A percentile compares a stretch with the other conserved stretches of the same genome.
These are phyloP conservation scores for Thelonectria blattea DNA, from an alignment of 2,329 filamentous ascomycete species.

Conservation along the genomic window DNA sequence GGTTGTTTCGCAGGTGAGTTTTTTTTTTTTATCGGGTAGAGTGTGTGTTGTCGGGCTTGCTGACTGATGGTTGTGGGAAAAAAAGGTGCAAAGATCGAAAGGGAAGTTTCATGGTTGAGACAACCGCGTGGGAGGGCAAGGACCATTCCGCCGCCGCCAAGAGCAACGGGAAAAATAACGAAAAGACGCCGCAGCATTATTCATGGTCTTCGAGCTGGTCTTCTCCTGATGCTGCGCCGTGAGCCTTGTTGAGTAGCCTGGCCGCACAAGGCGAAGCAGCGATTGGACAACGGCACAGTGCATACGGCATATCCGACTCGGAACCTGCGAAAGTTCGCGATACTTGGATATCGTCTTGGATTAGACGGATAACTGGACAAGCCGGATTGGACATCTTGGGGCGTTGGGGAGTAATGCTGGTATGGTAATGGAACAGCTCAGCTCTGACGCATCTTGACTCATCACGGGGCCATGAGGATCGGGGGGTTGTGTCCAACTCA, in stretches of 20 bases:
- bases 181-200: conserved; percentile 32
- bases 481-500: background rate
- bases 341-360: no score
- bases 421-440: background rate
- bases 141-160: conserved; percentile 21
- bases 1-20: conserved; percentile 65
- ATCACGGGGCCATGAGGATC: background rate
- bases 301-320: no score
- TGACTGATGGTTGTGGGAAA: conserved; percentile 7
- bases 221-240: conserved; percentile 40
- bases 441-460: background rate
- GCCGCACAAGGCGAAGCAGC: background rate
- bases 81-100: conserved; percentile 57
- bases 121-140: conserved; percentile 65
- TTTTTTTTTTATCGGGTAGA: conserved; percentile 1
- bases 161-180: conserved; percentile 25
- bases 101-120: conserved; percentile 66
- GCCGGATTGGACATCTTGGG: no score
- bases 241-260: background rate
- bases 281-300: background rate
- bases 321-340: no score
- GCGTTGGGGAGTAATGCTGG: no score
- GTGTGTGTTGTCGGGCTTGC: conserved; percentile 1
- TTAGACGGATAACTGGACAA: no score
- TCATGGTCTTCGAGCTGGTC: conserved; percentile 46